A percentile compares a stretch with the other conserved stretches of the same genome.
Conservation (phyloP, 148 eudicot species). For the Camellia sinensis region DNA sequence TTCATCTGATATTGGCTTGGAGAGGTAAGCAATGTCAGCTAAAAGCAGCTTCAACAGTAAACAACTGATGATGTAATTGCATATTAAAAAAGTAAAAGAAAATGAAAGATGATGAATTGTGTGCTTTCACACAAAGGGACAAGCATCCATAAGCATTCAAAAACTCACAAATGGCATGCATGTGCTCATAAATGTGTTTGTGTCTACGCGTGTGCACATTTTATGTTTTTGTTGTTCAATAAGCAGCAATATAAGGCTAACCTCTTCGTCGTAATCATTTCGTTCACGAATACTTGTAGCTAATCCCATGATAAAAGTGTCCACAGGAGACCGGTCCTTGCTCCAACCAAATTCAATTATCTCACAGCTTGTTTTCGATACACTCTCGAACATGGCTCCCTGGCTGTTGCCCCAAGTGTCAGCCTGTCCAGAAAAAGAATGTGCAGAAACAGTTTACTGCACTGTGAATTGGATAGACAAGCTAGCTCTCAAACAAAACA, state of each 20-base stretch:
- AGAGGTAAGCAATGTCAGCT: neutral
- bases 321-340: constrained; percentile 87
- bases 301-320: constrained; percentile 88
- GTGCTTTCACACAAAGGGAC: neutral
- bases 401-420: constrained; percentile 75
- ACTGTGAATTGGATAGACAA: constrained; percentile 12
- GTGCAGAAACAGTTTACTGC: constrained; percentile 10
- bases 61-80: neutral
- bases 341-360: constrained; percentile 85
- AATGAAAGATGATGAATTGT: too few species aligned
- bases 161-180: neutral
- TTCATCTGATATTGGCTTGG: neutral
- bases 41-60: neutral
- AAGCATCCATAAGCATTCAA: neutral
- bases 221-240: neutral
- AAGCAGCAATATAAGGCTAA: constrained; percentile 29
- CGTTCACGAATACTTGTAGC: constrained; percentile 79
- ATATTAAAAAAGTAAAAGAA: neutral
- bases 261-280: constrained; percentile 91
- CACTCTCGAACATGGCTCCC: constrained; percentile 87
- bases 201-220: too few species aligned
- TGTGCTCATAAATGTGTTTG: neutral
- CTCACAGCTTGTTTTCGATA: constrained; percentile 77
- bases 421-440: constrained; percentile 53
- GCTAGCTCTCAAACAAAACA: neutral